These are phyloP conservation scores for Canariomyces notabilis DNA, from an alignment of 2,329 filamentous ascomycete genomes.

Conservation along the genomic window DNA sequence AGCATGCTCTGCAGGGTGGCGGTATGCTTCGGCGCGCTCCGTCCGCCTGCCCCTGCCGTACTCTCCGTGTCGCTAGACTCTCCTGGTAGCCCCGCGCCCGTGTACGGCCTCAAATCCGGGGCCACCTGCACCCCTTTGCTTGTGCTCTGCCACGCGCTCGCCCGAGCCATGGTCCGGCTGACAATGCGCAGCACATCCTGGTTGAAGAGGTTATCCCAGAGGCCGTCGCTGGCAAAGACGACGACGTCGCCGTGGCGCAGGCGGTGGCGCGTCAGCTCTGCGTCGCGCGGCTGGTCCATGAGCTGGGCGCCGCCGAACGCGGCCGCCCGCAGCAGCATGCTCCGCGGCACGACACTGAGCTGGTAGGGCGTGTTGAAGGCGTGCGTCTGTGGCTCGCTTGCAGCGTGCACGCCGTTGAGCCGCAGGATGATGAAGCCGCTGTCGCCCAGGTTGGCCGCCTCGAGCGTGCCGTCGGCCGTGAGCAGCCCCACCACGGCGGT, in stretches of 20 bases:
- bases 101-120: slow-evolving; percentile 52
- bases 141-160: slow-evolving; percentile 68
- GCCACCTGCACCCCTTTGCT: slow-evolving; percentile 59
- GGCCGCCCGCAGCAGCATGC: slow-evolving; percentile 71
- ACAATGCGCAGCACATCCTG: slow-evolving; percentile 82
- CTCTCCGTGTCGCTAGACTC: slow-evolving; percentile 29
- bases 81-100: slow-evolving; percentile 37
- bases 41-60: not conserved
- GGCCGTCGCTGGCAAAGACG: slow-evolving; percentile 89
- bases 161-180: slow-evolving; percentile 67
- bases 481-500: slow-evolving; percentile 87
- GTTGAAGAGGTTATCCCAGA: slow-evolving; percentile 92
- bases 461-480: slow-evolving; percentile 65
- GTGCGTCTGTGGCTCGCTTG: slow-evolving; percentile 84
- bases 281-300: slow-evolving; percentile 78
- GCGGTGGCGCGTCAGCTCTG: slow-evolving; percentile 69
- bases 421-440: slow-evolving; percentile 87
- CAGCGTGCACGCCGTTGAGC: slow-evolving; percentile 76
- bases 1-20: slow-evolving; percentile 69
- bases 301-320: slow-evolving; percentile 79
- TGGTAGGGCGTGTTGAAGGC: slow-evolving; percentile 98
- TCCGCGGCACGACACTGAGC: slow-evolving; percentile 78
- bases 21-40: not conserved
- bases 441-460: slow-evolving; percentile 92
- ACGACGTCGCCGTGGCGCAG: slow-evolving; percentile 88